These are phyloP conservation scores for Lenwebbia sp. DNA, from an alignment of 345 rosid species.

Conservation along the genomic window DNA sequence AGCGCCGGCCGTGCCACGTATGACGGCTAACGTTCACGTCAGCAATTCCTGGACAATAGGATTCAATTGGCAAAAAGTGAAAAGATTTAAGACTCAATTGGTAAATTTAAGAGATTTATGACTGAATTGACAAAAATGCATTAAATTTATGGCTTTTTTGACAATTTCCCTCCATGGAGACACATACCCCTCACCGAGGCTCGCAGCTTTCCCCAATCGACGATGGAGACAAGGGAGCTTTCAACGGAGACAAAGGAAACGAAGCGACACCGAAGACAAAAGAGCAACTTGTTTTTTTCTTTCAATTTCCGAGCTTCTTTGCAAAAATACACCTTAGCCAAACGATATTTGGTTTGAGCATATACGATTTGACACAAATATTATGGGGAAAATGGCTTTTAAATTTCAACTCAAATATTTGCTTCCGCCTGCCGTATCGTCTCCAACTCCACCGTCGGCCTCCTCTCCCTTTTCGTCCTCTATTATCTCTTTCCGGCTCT, in stretches of 20 bases:
- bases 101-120: too few relatives aligned
- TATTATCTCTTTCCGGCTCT: too few relatives aligned
- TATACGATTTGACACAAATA: not conserved
- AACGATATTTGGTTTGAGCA: not conserved
- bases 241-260: not conserved
- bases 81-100: too few relatives aligned
- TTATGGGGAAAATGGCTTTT: not conserved
- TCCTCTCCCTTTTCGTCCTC: too few relatives aligned
- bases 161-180: not conserved
- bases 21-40: too few relatives aligned
- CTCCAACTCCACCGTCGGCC: too few relatives aligned
- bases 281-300: not conserved
- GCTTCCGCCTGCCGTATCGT: too few relatives aligned
- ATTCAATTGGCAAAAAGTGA: too few relatives aligned
- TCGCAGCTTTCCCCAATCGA: not conserved
- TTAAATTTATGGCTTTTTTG: too few relatives aligned
- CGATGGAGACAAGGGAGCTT: not conserved
- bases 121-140: too few relatives aligned
- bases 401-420: too few relatives aligned
- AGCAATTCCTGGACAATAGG: too few relatives aligned
- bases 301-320: not conserved
- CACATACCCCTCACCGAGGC: not conserved
- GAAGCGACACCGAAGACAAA: not conserved
- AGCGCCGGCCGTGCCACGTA: fast-evolving
- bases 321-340: not conserved